A percentile compares a stretch with the other conserved stretches of the same genome.
phyloP scores from a whole-genome alignment of 169 alveolate genomes.

The Haemoproteus tartakovskyi region DNA sequence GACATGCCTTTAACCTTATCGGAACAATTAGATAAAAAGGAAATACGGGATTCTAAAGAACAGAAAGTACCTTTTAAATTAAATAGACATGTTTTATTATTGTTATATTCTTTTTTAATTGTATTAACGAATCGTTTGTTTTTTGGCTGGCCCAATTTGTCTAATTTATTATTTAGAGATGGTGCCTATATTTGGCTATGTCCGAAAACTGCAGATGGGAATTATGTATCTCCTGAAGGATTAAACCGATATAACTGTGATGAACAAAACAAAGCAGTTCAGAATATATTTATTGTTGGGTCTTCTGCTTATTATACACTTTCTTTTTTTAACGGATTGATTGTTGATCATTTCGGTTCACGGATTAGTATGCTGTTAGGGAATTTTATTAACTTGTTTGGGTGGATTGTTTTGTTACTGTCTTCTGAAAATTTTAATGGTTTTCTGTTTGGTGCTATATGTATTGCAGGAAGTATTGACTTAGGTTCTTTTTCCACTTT shows the following conservation, averaged over 20 bases:
- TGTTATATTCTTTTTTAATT: conserved; percentile 16
- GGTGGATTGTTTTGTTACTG: conserved; percentile 52
- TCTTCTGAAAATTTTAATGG: conserved; percentile 63
- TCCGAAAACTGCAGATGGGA: conserved; percentile 5
- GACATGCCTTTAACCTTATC: conserved; percentile 33
- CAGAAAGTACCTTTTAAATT: conserved; percentile 36
- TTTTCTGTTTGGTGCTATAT: conserved; percentile 61
- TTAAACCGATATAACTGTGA: conserved; percentile 57
- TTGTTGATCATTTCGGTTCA: conserved; percentile 67
- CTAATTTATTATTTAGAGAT: conserved; percentile 62
- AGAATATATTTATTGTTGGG: conserved; percentile 34
- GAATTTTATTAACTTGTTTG: conserved; percentile 48
- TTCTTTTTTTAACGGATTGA: conserved; percentile 66
- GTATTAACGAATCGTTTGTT: conserved; percentile 47
- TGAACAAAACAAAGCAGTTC: conserved; percentile 66
- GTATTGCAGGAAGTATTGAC: conserved; percentile 70
- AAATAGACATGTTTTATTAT: conserved; percentile 19
- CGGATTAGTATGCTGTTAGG: conserved; percentile 67
- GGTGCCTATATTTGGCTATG: conserved; percentile 72
- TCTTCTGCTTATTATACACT: conserved; percentile 64
- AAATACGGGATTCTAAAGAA: conserved; percentile 37
- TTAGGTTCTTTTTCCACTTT: conserved; percentile 61
- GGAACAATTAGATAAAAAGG: conserved; percentile 21
- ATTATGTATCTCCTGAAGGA: conserved; percentile 1
- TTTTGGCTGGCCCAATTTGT: conserved; percentile 66